These are phyloP conservation scores for Botrytis fabae DNA, from an alignment of 2,329 filamentous ascomycete genomes.

Conservation along the genomic window DNA sequence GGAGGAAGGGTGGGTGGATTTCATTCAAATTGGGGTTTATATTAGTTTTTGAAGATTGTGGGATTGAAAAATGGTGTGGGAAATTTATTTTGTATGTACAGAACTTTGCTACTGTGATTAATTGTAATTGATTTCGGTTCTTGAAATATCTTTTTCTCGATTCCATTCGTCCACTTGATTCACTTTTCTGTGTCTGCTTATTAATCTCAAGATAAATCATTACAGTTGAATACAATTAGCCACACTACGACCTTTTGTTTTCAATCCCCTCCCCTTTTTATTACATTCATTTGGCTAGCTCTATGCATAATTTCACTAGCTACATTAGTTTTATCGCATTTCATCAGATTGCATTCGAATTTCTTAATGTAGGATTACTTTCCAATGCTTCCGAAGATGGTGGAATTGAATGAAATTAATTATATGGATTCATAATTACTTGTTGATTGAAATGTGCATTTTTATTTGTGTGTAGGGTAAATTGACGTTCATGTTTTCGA, in stretches of 20 bases:
- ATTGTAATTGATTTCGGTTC: not conserved
- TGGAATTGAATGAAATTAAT: too few species aligned
- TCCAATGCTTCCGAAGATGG: too few species aligned
- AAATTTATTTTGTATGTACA: not conserved
- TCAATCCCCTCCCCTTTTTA: not conserved
- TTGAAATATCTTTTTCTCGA: not conserved
- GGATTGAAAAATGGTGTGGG: not conserved
- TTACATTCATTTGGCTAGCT: not conserved
- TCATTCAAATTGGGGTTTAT: too few species aligned
- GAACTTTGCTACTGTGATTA: not conserved
- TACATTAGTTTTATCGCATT: too few species aligned
- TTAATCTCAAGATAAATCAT: not conserved
- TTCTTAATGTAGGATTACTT: too few species aligned
- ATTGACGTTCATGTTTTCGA: accelerated
- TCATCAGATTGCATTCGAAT: too few species aligned
- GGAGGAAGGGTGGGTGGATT: too few species aligned
- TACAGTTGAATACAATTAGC: too few species aligned
- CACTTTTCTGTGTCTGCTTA: not conserved
- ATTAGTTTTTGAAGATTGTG: not conserved
- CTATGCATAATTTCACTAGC: not conserved
- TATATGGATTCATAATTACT: too few species aligned
- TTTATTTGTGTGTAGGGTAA: too few species aligned
- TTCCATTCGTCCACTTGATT: not conserved
- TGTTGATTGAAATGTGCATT: too few species aligned
- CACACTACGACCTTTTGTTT: too few species aligned